Evolutionary conservation across 495 filamentous ascomycete species (phyloP).

Genomic region (Lasiosphaeriaceae sp.): DNA sequence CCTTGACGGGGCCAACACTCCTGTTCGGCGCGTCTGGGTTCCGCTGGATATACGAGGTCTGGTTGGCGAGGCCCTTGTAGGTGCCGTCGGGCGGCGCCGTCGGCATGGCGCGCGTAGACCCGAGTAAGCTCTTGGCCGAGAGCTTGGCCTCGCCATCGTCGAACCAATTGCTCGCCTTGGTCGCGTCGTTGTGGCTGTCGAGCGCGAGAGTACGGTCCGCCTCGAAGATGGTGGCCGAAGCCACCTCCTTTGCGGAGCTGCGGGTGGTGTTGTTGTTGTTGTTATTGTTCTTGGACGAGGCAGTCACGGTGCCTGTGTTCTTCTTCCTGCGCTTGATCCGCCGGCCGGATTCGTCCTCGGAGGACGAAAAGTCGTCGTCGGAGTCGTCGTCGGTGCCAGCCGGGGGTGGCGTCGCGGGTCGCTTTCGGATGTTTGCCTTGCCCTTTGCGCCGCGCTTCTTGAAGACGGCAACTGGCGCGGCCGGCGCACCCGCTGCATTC

Average conservation of each 20-base stretch:
- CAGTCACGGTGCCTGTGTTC: constrained; percentile 58
- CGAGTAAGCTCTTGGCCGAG: constrained; percentile 59
- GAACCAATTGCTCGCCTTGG: constrained; percentile 88
- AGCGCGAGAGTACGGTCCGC: constrained; percentile 62
- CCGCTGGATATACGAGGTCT: constrained; percentile 71
- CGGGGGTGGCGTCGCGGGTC: constrained; percentile 74
- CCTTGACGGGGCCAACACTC: constrained; percentile 80
- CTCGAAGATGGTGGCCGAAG: constrained; percentile 51
- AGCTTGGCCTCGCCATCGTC: constrained; percentile 57
- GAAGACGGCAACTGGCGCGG: constrained; percentile 62
- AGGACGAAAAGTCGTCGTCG: constrained; percentile 63
- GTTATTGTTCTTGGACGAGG: constrained; percentile 44
- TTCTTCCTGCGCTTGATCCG: constrained; percentile 75
- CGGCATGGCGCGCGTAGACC: constrained; percentile 50
- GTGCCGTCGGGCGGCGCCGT: constrained; percentile 51
- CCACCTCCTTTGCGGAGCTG: constrained; percentile 23
- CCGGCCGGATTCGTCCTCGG: constrained; percentile 68
- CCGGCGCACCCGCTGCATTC: constrained; percentile 20
- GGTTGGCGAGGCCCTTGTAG: constrained; percentile 72
- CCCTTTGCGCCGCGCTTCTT: constrained; percentile 78
- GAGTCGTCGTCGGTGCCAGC: constrained; percentile 48
- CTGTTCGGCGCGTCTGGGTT: constrained; percentile 73
- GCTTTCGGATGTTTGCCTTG: constrained; percentile 78
- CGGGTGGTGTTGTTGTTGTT: no score
- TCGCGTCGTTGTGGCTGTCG: constrained; percentile 77